Conservation (phyloP, 768 basidiomycete species). For the Naganishia kalamii region DNA sequence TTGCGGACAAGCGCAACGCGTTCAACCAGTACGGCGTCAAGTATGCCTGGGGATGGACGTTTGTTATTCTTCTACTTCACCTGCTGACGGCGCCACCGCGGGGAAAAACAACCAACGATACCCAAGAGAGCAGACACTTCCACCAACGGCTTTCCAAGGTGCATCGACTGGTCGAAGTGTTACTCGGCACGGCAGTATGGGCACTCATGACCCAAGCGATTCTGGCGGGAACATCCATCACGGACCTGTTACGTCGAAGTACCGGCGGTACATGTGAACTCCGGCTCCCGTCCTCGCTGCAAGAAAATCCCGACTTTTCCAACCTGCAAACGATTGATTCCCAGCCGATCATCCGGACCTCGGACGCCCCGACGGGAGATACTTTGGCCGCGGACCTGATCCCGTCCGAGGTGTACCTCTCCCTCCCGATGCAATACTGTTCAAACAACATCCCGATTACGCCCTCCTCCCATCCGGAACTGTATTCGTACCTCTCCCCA, state of each 20-base stretch:
- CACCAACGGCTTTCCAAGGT: constrained; percentile 32
- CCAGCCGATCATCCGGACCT: constrained; percentile 16
- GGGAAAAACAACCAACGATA: not conserved
- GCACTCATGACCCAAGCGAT: constrained; percentile 20
- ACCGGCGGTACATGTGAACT: constrained; percentile 23
- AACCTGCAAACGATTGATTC: constrained; percentile 51
- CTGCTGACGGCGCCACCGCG: not conserved
- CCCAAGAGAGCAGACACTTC: not conserved
- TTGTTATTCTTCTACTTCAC: constrained; percentile 51
- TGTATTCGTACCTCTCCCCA: constrained; percentile 53
- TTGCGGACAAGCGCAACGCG: constrained; percentile 70
- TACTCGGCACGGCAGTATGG: constrained; percentile 8
- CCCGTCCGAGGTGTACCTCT: constrained; percentile 14
- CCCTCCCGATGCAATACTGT: constrained; percentile 11
- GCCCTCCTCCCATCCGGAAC: constrained; percentile 57
- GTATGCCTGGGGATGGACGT: constrained; percentile 84
- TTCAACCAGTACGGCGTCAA: constrained; percentile 87
- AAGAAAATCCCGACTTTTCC: constrained; percentile 46
- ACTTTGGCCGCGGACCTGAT: not conserved
- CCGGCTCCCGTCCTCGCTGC: constrained; percentile 45
- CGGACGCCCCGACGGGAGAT: not conserved
- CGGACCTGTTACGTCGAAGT: constrained; percentile 6
- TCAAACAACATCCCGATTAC: constrained; percentile 59
- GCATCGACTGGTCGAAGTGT: constrained; percentile 52
- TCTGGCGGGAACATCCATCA: constrained; percentile 5